Percentiles rank a stretch among this genome's conserved stretches.
These are phyloP conservation scores for Backusella psychrophila DNA, from an alignment of 192 early-diverging fungal species.

Conservation along the genomic window DNA sequence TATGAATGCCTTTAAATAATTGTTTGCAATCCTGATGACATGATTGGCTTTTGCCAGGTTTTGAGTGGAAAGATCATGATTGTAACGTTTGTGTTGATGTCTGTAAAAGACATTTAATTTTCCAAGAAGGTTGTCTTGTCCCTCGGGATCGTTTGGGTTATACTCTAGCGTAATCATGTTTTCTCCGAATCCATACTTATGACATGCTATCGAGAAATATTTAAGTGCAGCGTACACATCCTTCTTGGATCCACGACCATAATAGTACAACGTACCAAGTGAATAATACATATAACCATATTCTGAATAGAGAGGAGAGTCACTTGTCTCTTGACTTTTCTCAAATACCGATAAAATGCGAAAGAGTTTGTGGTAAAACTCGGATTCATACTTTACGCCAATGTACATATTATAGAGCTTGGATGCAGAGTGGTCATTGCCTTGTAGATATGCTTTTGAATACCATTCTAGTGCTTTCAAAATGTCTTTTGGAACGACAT, in stretches of 20 bases:
- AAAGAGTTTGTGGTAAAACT: neutral
- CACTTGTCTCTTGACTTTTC: neutral
- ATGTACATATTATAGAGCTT: neutral
- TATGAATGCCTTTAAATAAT: conserved; percentile 18
- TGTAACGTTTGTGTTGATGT: neutral
- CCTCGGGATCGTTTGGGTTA: neutral
- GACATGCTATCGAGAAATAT: neutral
- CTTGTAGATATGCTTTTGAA: neutral
- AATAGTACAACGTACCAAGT: neutral
- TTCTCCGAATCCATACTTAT: neutral
- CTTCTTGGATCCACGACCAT: neutral
- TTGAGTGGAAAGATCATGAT: neutral
- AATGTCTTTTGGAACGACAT: neutral
- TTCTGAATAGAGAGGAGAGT: neutral
- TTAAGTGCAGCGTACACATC: neutral
- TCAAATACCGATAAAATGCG: neutral
- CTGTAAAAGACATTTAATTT: neutral
- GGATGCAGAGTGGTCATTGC: neutral
- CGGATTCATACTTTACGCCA: neutral
- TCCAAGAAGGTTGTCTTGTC: neutral
- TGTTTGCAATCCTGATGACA: neutral
- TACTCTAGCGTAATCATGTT: neutral
- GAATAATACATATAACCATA: neutral
- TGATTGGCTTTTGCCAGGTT: no score
- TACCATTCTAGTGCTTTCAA: neutral